Base-by-base conservation (phyloP, 179 eudicot genomes). In the Heliamphora pulchella region DNA sequence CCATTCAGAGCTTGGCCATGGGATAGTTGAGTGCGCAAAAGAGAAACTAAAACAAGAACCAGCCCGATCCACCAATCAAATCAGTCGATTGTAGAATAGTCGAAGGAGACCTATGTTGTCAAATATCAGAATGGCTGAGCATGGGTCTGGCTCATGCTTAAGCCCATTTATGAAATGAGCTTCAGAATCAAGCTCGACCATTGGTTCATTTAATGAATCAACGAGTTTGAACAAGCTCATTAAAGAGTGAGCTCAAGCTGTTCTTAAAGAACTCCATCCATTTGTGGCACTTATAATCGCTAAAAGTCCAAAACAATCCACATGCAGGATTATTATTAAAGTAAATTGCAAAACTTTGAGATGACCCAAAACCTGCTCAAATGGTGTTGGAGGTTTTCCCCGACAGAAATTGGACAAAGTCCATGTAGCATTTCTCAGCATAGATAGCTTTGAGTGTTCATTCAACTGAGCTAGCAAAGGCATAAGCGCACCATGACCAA, bases 341-440 rank as follows among this genome's bases (percentile, higher is more conserved):
- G 5, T 18, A 6, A 43, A 41, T 31, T 31, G 31, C 31, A 31
- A 8, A 44, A 76, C 68, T 65, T 18, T 72, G 44, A 20, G 43
- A 67, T 8, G 44, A 20, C 8, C n/a, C 8, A 54, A 62, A 8
- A 93, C 97, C 93, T 89, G 92, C 72, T 91, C 97, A 86, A 91
- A 93, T 22, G 89, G 88, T 63, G 96, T 91, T 68, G 93, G 96
- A 57, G 97, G 97, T 86, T 93, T 91, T 81, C 96, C 96, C 53
- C 97, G 94, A 78, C 97, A 93, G 81, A 93, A 93, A 79, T 91
- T 93, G 63, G 97, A 93, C 55, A 93, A 75, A 39, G 96, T 93
- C 97, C 97, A 93, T 41, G 96, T 93, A 66, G 97, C 96, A 86
- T 91, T 93, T 82, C 97, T 90, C 72, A 93, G 87, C 97, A 93